A percentile compares a stretch with the other conserved stretches of the same genome.
Conservation (phyloP, 139 green algal species). For the Volvox reticuliferus region DNA sequence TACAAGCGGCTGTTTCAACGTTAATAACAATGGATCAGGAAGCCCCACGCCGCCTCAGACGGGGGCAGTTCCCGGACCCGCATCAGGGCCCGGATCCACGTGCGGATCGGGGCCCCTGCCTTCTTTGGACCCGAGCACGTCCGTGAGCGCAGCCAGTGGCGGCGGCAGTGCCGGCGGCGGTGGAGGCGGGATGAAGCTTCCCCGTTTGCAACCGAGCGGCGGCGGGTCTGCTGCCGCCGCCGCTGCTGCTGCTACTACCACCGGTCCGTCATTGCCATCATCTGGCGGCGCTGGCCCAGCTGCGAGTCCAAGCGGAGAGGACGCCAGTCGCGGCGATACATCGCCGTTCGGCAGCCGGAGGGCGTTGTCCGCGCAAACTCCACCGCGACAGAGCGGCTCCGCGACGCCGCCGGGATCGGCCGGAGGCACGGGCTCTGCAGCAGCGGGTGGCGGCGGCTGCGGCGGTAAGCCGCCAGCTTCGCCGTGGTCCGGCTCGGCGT, state of each 20-base stretch:
- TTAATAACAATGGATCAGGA: not conserved
- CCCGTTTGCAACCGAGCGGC: not conserved
- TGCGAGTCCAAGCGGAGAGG: not conserved
- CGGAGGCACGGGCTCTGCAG: not conserved
- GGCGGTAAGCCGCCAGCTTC: not conserved
- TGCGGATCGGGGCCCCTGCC: not conserved
- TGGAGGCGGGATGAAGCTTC: not conserved
- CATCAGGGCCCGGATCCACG: not conserved
- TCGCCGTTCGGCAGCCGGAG: slow-evolving; percentile 25
- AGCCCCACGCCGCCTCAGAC: not conserved
- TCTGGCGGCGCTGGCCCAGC: not conserved
- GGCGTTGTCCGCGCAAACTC: slow-evolving; percentile 43
- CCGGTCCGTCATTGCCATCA: not conserved
- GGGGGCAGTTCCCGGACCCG: not conserved
- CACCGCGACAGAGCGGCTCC: not conserved
- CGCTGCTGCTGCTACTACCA: not conserved
- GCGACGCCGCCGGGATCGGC: not conserved
- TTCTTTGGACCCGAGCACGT: not conserved
- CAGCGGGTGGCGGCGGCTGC: not conserved
- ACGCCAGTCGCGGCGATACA: not conserved
- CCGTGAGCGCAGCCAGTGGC: not conserved
- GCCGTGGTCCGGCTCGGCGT: not conserved
- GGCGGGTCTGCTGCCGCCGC: not conserved
- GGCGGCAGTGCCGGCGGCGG: not conserved
- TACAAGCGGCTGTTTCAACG: not conserved